Conservation (phyloP, 2,329 filamentous ascomycete species). For the Chrysoporthe cubensis region DNA sequence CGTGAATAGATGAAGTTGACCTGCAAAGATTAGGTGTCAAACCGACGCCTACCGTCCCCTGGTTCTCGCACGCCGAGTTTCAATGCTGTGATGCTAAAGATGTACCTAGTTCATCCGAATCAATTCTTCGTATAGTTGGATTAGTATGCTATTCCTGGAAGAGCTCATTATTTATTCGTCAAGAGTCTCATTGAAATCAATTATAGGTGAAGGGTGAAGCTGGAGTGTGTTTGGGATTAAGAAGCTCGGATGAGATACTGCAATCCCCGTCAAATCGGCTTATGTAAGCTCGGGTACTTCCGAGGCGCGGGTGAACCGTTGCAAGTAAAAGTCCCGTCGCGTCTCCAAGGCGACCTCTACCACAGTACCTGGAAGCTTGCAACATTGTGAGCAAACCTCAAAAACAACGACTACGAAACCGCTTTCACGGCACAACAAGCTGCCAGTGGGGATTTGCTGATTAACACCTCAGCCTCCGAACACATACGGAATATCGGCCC, state of each 20-base stretch:
- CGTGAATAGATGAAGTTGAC: neutral
- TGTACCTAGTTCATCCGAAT: too few relatives aligned
- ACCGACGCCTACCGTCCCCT: too few relatives aligned
- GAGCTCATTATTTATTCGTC: too few relatives aligned
- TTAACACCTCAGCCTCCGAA: neutral
- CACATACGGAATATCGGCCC: neutral
- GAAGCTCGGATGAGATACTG: neutral
- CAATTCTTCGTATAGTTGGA: too few relatives aligned
- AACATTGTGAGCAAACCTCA: neutral
- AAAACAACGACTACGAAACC: conserved; percentile 1
- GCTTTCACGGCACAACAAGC: neutral
- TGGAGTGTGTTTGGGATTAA: neutral
- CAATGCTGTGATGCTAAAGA: neutral
- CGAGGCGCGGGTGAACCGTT: neutral
- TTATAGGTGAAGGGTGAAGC: neutral
- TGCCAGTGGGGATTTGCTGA: neutral
- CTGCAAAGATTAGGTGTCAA: neutral
- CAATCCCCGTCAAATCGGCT: neutral
- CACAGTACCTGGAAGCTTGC: neutral
- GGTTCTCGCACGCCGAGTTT: neutral
- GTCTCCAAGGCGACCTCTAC: neutral
- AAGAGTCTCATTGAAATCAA: too few relatives aligned
- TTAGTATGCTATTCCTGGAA: too few relatives aligned
- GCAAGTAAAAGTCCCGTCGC: conserved; percentile 14
- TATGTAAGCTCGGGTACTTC: conserved; percentile 14